Evolutionary conservation across 2,329 filamentous ascomycete species (phyloP).

Genomic region (Hyphodiscus sp.): DNA sequence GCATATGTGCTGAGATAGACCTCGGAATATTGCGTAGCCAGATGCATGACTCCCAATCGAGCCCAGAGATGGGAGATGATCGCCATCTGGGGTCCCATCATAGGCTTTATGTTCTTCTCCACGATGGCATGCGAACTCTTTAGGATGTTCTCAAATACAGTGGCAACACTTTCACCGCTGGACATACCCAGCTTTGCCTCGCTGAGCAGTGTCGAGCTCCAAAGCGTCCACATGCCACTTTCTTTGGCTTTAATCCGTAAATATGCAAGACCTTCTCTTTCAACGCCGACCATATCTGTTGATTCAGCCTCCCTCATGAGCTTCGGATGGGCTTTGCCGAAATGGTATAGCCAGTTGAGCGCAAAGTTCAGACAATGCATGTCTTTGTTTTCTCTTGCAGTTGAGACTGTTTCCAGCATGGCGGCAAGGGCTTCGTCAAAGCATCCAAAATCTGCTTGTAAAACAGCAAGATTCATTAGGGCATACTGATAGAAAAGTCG

Average conservation of each 20-base stretch:
- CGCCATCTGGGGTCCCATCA: conserved; percentile 68
- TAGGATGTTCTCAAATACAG: conserved; percentile 70
- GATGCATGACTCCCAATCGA: conserved; percentile 56
- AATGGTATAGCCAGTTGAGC: conserved; percentile 92
- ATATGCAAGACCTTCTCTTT: conserved; percentile 76
- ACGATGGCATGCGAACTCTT: conserved; percentile 77
- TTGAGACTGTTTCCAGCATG: conserved; percentile 91
- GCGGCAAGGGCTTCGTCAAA: conserved; percentile 84
- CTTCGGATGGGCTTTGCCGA: conserved; percentile 76
- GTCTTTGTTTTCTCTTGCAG: conserved; percentile 90
- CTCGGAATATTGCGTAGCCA: conserved; percentile 59
- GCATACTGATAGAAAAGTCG: conserved; percentile 91
- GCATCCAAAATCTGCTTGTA: conserved; percentile 93
- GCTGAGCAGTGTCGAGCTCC: conserved; percentile 76
- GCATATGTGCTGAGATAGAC: conserved; percentile 70
- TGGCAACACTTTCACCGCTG: conserved; percentile 58
- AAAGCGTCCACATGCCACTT: conserved; percentile 75
- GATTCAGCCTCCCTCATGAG: conserved; percentile 65
- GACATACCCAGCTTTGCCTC: conserved; percentile 76
- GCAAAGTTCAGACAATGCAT: conserved; percentile 91
- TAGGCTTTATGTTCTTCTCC: conserved; percentile 65
- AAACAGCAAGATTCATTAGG: conserved; percentile 82
- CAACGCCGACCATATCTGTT: conserved; percentile 67
- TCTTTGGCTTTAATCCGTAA: conserved; percentile 83
- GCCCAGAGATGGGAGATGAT: conserved; percentile 69